These are phyloP conservation scores for Phlyctochytrium bullatum DNA, from an alignment of 192 early-diverging fungal genomes.

Conservation along the genomic window DNA sequence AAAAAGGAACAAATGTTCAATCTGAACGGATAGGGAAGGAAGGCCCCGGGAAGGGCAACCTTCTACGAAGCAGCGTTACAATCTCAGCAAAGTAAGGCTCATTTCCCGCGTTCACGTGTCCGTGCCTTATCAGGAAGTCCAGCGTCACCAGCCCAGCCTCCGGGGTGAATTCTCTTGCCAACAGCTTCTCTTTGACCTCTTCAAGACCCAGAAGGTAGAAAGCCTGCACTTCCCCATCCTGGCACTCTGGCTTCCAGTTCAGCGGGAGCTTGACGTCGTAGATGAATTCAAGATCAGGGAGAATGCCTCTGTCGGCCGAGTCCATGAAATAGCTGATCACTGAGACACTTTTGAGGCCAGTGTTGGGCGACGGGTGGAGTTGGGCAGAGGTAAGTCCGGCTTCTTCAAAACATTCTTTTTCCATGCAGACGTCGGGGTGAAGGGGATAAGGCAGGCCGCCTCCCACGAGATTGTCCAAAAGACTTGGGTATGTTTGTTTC, in stretches of 20 bases:
- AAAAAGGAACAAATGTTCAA: too few species aligned
- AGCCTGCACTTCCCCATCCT: slow-evolving; percentile 82
- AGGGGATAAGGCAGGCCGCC: slow-evolving; percentile 67
- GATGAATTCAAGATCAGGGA: slow-evolving; percentile 81
- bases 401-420: slow-evolving; percentile 92
- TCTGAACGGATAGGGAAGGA: too few species aligned
- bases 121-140: slow-evolving; percentile 85
- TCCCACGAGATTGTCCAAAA: slow-evolving; percentile 51
- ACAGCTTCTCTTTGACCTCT: slow-evolving; percentile 43
- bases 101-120: slow-evolving; percentile 66
- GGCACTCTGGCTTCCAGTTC: slow-evolving; percentile 41
- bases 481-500: slow-evolving; percentile 87
- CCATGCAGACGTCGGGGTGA: slow-evolving; percentile 60
- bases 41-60: slow-evolving; percentile 67
- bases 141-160: slow-evolving; percentile 77
- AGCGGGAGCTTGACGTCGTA: slow-evolving; percentile 83
- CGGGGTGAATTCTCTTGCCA: slow-evolving; percentile 68
- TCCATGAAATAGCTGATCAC: slow-evolving; percentile 69
- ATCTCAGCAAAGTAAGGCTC: slow-evolving; percentile 83
- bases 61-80: slow-evolving; percentile 58
- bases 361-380: too few species aligned
- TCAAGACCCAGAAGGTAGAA: slow-evolving; percentile 72
- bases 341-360: slow-evolving; percentile 53
- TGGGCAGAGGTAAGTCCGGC: slow-evolving; percentile 63
- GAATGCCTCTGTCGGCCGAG: slow-evolving; percentile 49